Percentiles rank a stretch among this genome's conserved stretches.
phyloP scores from a whole-genome alignment of 2,329 filamentous ascomycete species.

The Claviceps sp. region DNA sequence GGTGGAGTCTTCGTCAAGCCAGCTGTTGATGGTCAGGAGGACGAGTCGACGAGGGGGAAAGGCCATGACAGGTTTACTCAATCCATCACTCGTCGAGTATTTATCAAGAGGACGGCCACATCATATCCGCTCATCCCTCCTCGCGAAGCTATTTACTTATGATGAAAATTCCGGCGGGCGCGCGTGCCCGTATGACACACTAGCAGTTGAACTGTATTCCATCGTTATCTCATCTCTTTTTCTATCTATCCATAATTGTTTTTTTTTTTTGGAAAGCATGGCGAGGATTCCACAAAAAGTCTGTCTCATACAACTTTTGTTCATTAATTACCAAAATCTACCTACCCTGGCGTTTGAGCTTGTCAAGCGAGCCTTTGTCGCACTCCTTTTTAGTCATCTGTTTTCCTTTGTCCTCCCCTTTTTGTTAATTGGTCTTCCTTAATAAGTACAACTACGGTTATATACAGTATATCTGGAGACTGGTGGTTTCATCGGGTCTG shows the following conservation, averaged over 20 bases:
- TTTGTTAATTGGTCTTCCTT: background rate
- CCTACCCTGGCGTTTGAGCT: constrained; percentile 13
- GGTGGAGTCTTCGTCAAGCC: too few relatives aligned
- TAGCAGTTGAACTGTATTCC: too few relatives aligned
- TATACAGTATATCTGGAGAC: background rate
- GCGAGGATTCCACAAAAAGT: constrained; percentile 18
- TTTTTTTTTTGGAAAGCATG: constrained; percentile 21
- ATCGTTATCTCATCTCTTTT: background rate
- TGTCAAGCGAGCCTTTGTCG: constrained; percentile 1
- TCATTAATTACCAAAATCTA: constrained; percentile 2
- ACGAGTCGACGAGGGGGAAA: background rate
- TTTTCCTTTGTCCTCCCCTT: background rate
- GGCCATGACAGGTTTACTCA: background rate
- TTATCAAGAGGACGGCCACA: too few relatives aligned
- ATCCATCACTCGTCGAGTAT: too few relatives aligned
- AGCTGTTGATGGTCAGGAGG: too few relatives aligned
- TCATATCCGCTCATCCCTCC: too few relatives aligned
- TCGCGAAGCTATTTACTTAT: too few relatives aligned
- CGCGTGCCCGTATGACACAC: too few relatives aligned
- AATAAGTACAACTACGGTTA: background rate
- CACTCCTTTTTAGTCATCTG: background rate
- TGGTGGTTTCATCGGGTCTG: too few relatives aligned
- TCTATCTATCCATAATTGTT: constrained; percentile 3
- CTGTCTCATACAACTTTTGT: background rate
- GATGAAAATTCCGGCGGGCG: too few relatives aligned